Evolutionary conservation across 768 basidiomycete species (phyloP), one percentile per base, ranked within the genome.

Genomic region (Boletus rufocinnamomeus): DNA sequence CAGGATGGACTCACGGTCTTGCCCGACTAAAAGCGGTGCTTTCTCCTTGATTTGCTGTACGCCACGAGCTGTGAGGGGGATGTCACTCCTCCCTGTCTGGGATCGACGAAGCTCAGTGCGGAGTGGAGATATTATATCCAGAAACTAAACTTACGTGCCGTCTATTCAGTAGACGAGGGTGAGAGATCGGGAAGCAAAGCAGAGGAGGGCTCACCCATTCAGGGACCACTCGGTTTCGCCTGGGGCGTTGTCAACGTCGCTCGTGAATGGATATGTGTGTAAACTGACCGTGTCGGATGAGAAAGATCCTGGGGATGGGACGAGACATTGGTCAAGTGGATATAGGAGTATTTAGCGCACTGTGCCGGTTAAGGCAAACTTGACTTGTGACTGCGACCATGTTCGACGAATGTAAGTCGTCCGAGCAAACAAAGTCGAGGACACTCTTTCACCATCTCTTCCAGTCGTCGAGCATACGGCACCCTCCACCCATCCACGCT

Each of bases 171-270:
- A 30, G 41, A 57, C 38, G 60, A 52, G 54, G 54, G 57, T 66
- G 35, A 52, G 40, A 45, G 50, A 37, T 40, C 1, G 6, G 50
- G 32, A 10, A 2, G 23, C 5, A 4, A 17, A 52, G 35, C 48
- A 45, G 10, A 37, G 23, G 35, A 51, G 28, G 55, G 17, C 83
- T 71, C 56, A 87, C 84, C 93, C 94, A 65, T 89, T 94, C 45
- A 88, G 67, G 19, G 91, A 92, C 94, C 95, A 98, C 71, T 95
- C 95, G 2, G 95, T 98, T 77, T 97, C 90, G 34, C 93, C 91
- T 93, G 54, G 23, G 23, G 21, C 0, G 17, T 38, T 4, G 56
- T 71, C 51, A 59, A 19, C n/a, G 16, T 46, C 23, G 43, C 14
- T 34, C 19, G 47, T 21, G 52, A 41, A 52, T 27, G 32, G 9